phyloP scores from a whole-genome alignment of 257 asterid species.

The Plectranthus barbatus region DNA sequence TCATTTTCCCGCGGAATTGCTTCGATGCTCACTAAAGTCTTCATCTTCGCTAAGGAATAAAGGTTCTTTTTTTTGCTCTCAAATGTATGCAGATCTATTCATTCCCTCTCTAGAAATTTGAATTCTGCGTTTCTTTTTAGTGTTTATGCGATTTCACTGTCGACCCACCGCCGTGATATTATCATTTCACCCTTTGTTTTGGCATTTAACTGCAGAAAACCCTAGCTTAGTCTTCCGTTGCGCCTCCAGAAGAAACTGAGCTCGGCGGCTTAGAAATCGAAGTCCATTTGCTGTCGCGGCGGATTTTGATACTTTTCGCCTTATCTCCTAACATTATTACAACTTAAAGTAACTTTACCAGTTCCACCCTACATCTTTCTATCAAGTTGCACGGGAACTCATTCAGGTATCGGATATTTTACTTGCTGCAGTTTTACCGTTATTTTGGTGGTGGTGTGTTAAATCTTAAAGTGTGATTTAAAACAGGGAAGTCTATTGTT shows the following conservation, averaged over 20 bases:
- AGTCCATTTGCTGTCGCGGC: neutral
- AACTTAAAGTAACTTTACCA: neutral
- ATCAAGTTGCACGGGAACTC: neutral
- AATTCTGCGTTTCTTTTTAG: neutral
- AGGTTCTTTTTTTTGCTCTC: no score
- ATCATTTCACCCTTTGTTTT: neutral
- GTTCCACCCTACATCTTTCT: neutral
- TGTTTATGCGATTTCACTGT: neutral
- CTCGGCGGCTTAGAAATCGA: neutral
- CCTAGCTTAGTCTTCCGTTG: conserved; percentile 25
- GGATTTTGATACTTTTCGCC: neutral
- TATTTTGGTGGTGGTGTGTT: neutral
- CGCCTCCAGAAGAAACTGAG: conserved; percentile 9
- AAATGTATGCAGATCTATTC: neutral
- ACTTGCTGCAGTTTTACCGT: neutral
- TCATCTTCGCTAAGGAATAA: neutral
- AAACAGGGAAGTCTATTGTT: neutral
- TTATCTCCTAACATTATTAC: neutral
- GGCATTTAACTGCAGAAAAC: conserved; percentile 10
- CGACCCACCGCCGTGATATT: neutral
- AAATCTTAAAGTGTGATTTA: neutral
- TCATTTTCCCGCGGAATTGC: neutral
- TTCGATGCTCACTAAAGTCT: neutral
- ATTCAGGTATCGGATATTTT: neutral
- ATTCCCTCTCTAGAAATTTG: neutral